A percentile compares a stretch with the other conserved stretches of the same genome.
phyloP scores from a whole-genome alignment of 352 stramenopile species.

The Pseudoperonospora humuli region DNA sequence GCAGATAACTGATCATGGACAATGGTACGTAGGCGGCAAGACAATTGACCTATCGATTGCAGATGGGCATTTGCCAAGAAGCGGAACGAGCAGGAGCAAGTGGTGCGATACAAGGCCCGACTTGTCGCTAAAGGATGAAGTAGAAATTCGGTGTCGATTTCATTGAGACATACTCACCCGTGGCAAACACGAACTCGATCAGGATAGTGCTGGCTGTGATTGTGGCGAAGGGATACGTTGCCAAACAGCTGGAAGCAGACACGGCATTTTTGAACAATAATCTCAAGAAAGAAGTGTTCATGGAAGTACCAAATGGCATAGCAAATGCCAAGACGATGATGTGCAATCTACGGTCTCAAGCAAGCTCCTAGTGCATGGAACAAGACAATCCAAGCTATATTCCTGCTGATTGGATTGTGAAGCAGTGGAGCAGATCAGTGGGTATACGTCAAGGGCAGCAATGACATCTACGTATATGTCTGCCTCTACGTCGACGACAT shows the following conservation, averaged over 20 bases:
- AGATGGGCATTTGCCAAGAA: conserved; percentile 8
- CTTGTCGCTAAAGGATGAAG: conserved; percentile 3
- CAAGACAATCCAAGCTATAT: neutral
- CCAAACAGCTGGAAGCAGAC: conserved; percentile 3
- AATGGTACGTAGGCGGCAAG: neutral
- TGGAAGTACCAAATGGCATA: conserved; percentile 3
- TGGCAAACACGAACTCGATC: conserved; percentile 13
- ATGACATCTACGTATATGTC: neutral
- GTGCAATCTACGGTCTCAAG: conserved; percentile 16
- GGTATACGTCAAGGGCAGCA: neutral
- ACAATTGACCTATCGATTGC: conserved; percentile 1
- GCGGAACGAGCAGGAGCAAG: neutral
- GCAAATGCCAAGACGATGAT: neutral
- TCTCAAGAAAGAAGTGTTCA: neutral
- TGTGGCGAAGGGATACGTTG: neutral
- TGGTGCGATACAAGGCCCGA: neutral
- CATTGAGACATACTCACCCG: conserved; percentile 4
- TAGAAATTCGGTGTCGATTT: conserved; percentile 5
- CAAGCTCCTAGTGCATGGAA: conserved; percentile 10
- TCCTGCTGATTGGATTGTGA: neutral
- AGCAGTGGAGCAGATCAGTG: conserved; percentile 1
- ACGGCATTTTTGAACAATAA: conserved; percentile 6
- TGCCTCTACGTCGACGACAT: conserved; percentile 1
- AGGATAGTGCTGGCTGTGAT: neutral
- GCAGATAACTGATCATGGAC: neutral